phyloP scores from a whole-genome alignment of 768 basidiomycete genomes.

The Lenzites betulinus region DNA sequence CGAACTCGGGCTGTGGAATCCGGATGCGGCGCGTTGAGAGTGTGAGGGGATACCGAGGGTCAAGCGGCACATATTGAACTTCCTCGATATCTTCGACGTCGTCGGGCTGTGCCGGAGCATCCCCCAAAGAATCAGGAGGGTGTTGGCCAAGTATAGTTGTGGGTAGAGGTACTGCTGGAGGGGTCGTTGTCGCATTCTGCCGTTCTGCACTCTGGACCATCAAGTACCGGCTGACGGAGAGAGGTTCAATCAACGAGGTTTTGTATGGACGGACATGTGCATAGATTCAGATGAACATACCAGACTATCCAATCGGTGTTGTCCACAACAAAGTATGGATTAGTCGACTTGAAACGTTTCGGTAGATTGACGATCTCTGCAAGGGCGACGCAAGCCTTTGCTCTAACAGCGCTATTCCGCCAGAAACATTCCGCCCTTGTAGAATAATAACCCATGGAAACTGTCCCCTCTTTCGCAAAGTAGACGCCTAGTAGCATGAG shows the following conservation, averaged over 20 bases:
- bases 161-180: neutral
- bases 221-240: constrained; percentile 63
- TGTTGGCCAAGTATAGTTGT: neutral
- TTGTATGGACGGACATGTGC: neutral
- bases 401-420: constrained; percentile 54
- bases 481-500: constrained; percentile 55
- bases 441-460: constrained; percentile 51
- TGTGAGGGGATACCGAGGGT: constrained; percentile 48
- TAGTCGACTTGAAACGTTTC: constrained; percentile 49
- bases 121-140: neutral
- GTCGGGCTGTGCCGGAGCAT: neutral
- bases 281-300: constrained; percentile 29
- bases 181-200: constrained; percentile 21
- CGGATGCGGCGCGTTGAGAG: constrained; percentile 38
- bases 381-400: constrained; percentile 52
- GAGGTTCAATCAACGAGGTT: neutral
- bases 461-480: constrained; percentile 57
- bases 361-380: constrained; percentile 70
- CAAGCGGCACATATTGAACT: constrained; percentile 49
- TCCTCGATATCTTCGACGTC: neutral
- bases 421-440: constrained; percentile 38
- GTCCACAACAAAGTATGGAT: constrained; percentile 59
- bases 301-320: constrained; percentile 74
- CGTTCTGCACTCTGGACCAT: constrained; percentile 56
- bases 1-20: constrained; percentile 61